Evolutionary conservation across 495 filamentous ascomycete species (phyloP).

Genomic region (Hypoxylon cercidicola): DNA sequence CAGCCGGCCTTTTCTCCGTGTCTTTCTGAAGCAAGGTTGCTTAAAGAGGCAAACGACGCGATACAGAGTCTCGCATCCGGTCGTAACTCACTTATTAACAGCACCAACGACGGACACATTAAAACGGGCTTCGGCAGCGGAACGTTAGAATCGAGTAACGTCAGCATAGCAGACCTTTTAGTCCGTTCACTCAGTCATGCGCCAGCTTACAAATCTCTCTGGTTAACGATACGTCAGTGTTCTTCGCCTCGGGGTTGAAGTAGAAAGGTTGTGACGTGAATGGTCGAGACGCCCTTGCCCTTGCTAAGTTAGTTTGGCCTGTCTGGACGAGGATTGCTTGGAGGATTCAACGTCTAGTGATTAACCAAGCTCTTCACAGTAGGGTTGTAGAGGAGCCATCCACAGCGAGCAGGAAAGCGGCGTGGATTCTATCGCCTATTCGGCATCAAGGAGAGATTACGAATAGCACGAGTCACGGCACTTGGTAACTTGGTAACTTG

Average conservation of each 20-base stretch:
- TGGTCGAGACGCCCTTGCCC: conserved; percentile 13
- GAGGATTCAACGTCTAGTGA: conserved; percentile 13
- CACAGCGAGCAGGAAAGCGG: conserved; percentile 2
- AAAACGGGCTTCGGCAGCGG: conserved; percentile 14
- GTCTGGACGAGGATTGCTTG: conserved; percentile 15
- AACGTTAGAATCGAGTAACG: conserved; percentile 10
- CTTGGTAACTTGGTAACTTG: conserved; percentile 5
- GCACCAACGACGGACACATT: background rate
- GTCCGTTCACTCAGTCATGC: conserved; percentile 29
- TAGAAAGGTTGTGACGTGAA: conserved; percentile 23
- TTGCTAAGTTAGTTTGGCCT: conserved; percentile 22
- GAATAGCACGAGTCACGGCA: conserved; percentile 7
- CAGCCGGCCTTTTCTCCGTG: conserved; percentile 9
- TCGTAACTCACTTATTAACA: conserved; percentile 17
- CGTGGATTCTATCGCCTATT: conserved; percentile 3
- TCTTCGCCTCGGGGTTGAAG: conserved; percentile 13
- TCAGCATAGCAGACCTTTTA: background rate
- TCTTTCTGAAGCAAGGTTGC: conserved; percentile 7
- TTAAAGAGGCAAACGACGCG: conserved; percentile 18
- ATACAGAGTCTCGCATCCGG: conserved; percentile 19
- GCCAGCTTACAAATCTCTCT: conserved; percentile 19
- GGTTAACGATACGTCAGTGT: conserved; percentile 28
- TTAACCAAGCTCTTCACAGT: conserved; percentile 20
- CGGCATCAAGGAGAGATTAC: conserved; percentile 7
- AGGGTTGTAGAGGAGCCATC: conserved; percentile 4